Percentiles rank a stretch among this genome's conserved stretches.
Conservation (phyloP, 2,329 filamentous ascomycete genomes). For the Ilyonectria sp. region DNA sequence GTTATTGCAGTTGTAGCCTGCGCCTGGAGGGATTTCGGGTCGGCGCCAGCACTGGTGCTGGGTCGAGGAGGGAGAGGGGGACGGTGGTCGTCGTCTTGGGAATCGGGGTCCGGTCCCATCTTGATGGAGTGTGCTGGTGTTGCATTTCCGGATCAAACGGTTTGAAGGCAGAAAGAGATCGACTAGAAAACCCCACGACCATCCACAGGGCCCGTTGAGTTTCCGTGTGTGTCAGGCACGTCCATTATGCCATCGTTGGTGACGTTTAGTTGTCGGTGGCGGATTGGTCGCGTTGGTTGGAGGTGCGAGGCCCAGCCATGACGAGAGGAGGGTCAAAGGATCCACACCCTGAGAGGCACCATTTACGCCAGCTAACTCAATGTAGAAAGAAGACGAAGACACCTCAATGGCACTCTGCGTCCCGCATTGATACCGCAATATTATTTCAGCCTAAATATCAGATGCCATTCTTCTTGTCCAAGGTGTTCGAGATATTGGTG, state of each 20-base stretch:
- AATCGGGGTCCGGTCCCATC: slow-evolving; percentile 49
- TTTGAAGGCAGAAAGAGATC: not conserved
- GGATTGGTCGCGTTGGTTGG: slow-evolving; percentile 7
- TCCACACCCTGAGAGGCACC: slow-evolving; percentile 15
- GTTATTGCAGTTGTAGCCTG: slow-evolving; percentile 89
- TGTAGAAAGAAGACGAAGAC: slow-evolving; percentile 1
- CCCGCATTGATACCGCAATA: not conserved
- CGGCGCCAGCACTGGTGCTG: slow-evolving; percentile 52
- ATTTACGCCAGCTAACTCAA: slow-evolving; percentile 17
- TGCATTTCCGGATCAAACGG: slow-evolving; percentile 48
- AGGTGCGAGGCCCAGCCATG: slow-evolving; percentile 31
- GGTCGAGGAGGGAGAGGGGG: slow-evolving; percentile 71
- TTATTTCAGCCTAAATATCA: not conserved
- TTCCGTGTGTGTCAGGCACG: slow-evolving; percentile 21
- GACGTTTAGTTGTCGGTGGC: slow-evolving; percentile 30
- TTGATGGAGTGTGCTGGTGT: slow-evolving; percentile 39
- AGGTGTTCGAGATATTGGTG: too few relatives aligned
- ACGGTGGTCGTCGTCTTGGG: slow-evolving; percentile 61
- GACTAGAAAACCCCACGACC: slow-evolving; percentile 24
- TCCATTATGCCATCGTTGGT: slow-evolving; percentile 53
- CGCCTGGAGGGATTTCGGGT: slow-evolving; percentile 65
- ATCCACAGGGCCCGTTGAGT: slow-evolving; percentile 29
- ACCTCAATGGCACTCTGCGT: not conserved
- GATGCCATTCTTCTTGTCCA: not conserved
- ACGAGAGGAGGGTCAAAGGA: slow-evolving; percentile 22